These are phyloP conservation scores for Phyllosticta ampelicida DNA, from an alignment of 2,329 filamentous ascomycete genomes.

Conservation along the genomic window DNA sequence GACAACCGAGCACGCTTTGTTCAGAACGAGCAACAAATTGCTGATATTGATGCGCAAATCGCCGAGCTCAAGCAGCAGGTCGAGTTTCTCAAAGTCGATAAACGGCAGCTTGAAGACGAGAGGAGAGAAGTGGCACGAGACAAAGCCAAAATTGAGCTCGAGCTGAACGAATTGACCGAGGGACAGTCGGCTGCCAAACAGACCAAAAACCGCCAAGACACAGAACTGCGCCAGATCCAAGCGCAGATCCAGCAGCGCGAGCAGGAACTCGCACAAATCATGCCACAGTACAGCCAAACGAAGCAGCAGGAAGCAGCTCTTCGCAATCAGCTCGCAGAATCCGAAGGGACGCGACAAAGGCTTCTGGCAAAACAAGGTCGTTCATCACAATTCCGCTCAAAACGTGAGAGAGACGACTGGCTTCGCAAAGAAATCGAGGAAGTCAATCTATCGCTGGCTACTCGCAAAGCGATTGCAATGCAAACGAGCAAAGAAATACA, in stretches of 20 bases:
- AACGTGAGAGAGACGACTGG: constrained; percentile 77
- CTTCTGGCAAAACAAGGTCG: constrained; percentile 89
- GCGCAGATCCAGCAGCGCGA: constrained; percentile 67
- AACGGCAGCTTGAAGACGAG: constrained; percentile 79
- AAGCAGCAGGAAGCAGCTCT: constrained; percentile 62
- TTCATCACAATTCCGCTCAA: constrained; percentile 76
- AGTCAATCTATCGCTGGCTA: constrained; percentile 62
- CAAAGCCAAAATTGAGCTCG: constrained; percentile 77
- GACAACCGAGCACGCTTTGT: constrained; percentile 66
- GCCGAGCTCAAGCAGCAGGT: constrained; percentile 70
- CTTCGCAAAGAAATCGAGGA: constrained; percentile 72
- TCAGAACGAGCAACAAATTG: constrained; percentile 68
- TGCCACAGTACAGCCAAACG: constrained; percentile 64
- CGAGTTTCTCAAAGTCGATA: constrained; percentile 75
- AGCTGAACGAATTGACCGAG: constrained; percentile 71
- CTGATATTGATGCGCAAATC: constrained; percentile 66
- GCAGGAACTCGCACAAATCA: constrained; percentile 59
- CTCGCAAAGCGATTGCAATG: constrained; percentile 73
- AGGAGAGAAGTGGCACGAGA: constrained; percentile 68
- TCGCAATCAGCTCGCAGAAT: constrained; percentile 61
- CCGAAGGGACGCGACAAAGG: constrained; percentile 63
- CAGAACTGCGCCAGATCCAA: constrained; percentile 61
- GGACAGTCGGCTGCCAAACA: constrained; percentile 70
- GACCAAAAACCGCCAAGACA: constrained; percentile 57
- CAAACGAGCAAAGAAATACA: constrained; percentile 76